Evolutionary conservation across 2,329 filamentous ascomycete species (phyloP).

Genomic region (Endoconidiophora polonica): DNA sequence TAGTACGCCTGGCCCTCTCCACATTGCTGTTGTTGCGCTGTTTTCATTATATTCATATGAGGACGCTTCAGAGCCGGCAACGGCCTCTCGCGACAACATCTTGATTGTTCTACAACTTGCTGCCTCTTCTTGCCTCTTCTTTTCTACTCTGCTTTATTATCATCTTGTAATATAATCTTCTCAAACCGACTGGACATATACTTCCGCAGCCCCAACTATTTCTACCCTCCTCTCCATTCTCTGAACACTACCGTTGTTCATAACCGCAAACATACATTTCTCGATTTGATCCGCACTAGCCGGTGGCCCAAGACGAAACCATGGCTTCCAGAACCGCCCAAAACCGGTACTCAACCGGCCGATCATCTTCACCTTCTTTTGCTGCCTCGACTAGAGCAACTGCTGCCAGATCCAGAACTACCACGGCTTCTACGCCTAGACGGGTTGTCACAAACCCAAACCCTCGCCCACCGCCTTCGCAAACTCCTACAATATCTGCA

Average conservation of each 20-base stretch:
- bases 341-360: constrained; percentile 8
- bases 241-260: background rate
- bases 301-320: background rate
- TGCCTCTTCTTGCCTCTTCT: background rate
- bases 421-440: constrained; percentile 6
- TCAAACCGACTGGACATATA: background rate
- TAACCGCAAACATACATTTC: background rate
- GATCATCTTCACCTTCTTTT: constrained; percentile 9
- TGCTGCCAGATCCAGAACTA: constrained; percentile 3
- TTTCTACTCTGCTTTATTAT: background rate
- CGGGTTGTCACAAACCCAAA: constrained; percentile 11
- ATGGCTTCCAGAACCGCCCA: constrained; percentile 10
- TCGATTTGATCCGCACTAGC: background rate
- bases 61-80: constrained; percentile 6
- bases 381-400: constrained; percentile 10
- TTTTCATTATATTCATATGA: background rate
- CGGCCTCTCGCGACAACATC: constrained; percentile 8
- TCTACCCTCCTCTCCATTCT: background rate
- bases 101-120: background rate
- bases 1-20: too few relatives aligned
- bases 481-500: background rate
- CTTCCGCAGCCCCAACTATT: background rate
- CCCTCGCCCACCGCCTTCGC: constrained; percentile 4
- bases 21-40: too few relatives aligned
- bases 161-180: background rate